Evolutionary conservation across 257 asterid genomes (phyloP), one percentile per base, ranked within the genome.

Genomic region (Solanum etuberosum): DNA sequence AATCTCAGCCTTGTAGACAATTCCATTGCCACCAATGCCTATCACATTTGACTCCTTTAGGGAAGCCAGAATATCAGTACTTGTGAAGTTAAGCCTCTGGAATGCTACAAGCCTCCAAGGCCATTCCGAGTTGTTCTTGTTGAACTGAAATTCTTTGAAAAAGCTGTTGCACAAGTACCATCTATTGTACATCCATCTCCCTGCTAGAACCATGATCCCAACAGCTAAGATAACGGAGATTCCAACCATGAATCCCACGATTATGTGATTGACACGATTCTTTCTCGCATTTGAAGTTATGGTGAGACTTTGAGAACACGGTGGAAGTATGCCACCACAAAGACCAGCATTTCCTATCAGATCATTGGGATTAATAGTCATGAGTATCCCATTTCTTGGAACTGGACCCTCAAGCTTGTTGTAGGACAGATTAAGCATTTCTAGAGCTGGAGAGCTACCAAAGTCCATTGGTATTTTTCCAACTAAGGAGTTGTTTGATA

Each of bases 91-190:
- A 6, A 95, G 92, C 93, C 96, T 93, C 88, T 94, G 98, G 80
- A 94, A 94, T 34, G 96, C 96, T 8, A 94, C 94, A 5, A 95
- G 92, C 90, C 96, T 92, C 97, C 97, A 95, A 14, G 98, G 98
- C 97, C 97, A 94, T 68, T 93, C 96, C 0, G 94, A 85, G 89
- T 88, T 83, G 86, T 86, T 88, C 74, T 91, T 91, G 91, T 80
- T 91, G 92, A 94, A 93, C 86, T 85, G 43, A 48, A 48, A 90
- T 25, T 93, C 93, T 9, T 93, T 76, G 83, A 93, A 91, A 35
- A 92, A 93, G 81, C 89, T 88, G 89, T 92, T 89, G 86, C 91
- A 93, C 77, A 95, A 21, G n/a, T 94, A 92, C 98, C 98, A 93
- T 21, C 90, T 90, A 15, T 87, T 89, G 59, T 93, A 91, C n/a